Conservation (phyloP, 164 flowering plant genomes). For the Tetracentron sinense region DNA sequence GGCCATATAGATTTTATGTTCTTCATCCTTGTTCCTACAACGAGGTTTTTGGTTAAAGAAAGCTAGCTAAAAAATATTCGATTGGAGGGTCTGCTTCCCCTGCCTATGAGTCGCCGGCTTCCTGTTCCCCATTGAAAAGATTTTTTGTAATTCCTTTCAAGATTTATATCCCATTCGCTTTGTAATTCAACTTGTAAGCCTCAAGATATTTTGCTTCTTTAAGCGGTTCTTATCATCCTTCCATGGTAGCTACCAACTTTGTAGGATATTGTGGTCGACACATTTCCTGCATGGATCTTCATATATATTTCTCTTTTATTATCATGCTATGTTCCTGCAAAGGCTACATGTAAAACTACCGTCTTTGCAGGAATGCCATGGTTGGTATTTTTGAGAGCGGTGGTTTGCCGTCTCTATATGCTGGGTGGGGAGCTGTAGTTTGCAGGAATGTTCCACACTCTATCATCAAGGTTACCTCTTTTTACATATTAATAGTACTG, state of each 20-base stretch:
- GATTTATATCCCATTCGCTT: background rate
- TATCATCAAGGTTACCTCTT: conserved; percentile 65
- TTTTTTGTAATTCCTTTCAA: background rate
- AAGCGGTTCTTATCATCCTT: too few relatives aligned
- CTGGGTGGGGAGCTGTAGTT: conserved; percentile 99
- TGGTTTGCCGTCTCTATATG: conserved; percentile 78
- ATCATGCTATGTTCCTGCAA: too few relatives aligned
- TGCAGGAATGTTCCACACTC: conserved; percentile 98
- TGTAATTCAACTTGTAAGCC: background rate
- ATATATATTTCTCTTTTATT: too few relatives aligned
- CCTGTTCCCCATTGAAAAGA: background rate
- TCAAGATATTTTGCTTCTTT: background rate
- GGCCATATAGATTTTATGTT: too few relatives aligned
- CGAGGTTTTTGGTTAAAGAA: too few relatives aligned
- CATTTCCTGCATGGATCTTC: too few relatives aligned
- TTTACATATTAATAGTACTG: background rate
- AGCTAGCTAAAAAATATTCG: too few relatives aligned
- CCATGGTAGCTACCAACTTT: too few relatives aligned
- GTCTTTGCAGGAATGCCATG: conserved; percentile 76
- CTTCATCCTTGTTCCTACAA: background rate
- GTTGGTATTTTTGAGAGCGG: conserved; percentile 63
- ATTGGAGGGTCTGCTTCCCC: too few relatives aligned
- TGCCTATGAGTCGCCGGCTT: too few relatives aligned
- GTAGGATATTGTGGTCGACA: too few relatives aligned
- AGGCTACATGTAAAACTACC: too few relatives aligned